These are phyloP conservation scores for Arachis monticola DNA, from an alignment of 331 rosid genomes.

Conservation along the genomic window DNA sequence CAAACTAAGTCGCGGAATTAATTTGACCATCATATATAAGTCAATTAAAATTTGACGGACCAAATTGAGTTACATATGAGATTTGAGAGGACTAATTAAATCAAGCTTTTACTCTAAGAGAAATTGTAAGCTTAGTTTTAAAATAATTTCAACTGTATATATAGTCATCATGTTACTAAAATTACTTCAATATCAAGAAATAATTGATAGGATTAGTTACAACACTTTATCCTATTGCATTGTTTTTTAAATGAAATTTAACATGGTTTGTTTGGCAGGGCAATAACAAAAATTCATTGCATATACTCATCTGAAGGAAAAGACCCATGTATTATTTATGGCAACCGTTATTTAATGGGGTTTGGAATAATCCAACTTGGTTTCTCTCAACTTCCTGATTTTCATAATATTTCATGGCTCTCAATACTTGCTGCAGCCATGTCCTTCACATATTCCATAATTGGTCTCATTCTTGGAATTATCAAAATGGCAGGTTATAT, in stretches of 20 bases:
- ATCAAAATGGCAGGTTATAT: slow-evolving; percentile 47
- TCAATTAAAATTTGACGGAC: no score
- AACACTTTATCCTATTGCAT: not conserved
- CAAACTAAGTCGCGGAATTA: no score
- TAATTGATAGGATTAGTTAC: not conserved
- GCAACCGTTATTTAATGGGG: slow-evolving; percentile 41
- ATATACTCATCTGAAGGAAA: slow-evolving; percentile 30
- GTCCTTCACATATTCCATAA: slow-evolving; percentile 53
- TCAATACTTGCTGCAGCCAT: slow-evolving; percentile 56
- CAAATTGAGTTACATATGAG: no score
- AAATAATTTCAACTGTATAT: no score
- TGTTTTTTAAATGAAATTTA: no score
- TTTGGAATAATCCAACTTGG: slow-evolving; percentile 48
- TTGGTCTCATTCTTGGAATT: slow-evolving; percentile 52
- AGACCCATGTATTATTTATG: slow-evolving; percentile 35
- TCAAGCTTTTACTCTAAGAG: no score
- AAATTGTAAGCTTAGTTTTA: no score
- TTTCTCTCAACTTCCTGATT: slow-evolving; percentile 54
- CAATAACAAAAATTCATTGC: slow-evolving; percentile 45
- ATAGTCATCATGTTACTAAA: no score
- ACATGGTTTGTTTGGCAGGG: slow-evolving; percentile 41
- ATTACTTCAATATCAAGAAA: no score
- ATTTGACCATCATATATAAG: no score
- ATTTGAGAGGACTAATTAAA: no score
- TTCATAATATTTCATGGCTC: slow-evolving; percentile 54